Evolutionary conservation across 805 yeast species (phyloP).

Genomic region (Candida dendrica): DNA sequence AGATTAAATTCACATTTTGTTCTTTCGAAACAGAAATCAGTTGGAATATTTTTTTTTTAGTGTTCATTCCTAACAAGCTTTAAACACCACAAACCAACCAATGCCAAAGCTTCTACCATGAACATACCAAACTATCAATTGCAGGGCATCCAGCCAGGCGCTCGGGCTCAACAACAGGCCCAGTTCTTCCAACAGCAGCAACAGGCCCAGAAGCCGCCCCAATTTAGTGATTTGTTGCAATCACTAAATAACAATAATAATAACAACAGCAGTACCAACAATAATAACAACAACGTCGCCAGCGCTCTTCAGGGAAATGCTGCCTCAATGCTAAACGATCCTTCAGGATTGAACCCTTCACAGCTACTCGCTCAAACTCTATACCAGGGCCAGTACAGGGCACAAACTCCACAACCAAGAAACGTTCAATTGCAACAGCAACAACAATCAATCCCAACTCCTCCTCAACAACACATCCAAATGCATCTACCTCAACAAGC

Average conservation of each 20-base stretch:
- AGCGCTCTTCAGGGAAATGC: background rate
- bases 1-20: no score
- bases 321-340: constrained; percentile 1
- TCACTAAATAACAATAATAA: constrained; percentile 11
- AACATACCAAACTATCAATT: constrained; percentile 19
- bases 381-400: constrained; percentile 32
- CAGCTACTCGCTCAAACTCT: constrained; percentile 32
- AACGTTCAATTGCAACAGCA: background rate
- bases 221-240: constrained; percentile 17
- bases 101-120: constrained; percentile 3
- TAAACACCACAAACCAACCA: no score
- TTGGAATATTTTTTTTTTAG: no score
- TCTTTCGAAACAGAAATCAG: no score
- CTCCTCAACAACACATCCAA: constrained; percentile 2
- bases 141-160: constrained; percentile 16
- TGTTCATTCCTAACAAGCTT: no score
- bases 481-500: background rate
- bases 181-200: constrained; percentile 10
- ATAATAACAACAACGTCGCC: background rate
- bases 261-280: constrained; percentile 11
- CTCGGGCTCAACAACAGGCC: constrained; percentile 14
- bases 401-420: constrained; percentile 25
- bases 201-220: constrained; percentile 12
- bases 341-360: constrained; percentile 25
- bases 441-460: constrained; percentile 1